These are phyloP conservation scores for Zymoseptoria tritici DNA, from an alignment of 2,329 filamentous ascomycete species.

Conservation along the genomic window DNA sequence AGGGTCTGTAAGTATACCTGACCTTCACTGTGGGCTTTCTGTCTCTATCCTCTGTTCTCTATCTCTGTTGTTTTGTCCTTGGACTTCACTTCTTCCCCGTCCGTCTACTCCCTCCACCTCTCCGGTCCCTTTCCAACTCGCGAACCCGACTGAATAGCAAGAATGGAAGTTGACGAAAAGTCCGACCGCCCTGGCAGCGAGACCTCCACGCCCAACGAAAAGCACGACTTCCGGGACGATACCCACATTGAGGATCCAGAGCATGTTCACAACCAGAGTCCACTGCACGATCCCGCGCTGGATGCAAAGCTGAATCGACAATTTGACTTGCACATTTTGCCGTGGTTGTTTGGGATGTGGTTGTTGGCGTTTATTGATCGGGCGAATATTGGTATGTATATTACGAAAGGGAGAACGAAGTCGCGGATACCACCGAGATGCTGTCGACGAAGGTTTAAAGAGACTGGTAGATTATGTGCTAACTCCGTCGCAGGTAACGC, in stretches of 20 bases:
- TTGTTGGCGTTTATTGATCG: conserved; percentile 41
- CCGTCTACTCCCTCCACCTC: background rate
- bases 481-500: conserved; percentile 30
- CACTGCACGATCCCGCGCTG: background rate
- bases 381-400: conserved; percentile 18
- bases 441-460: background rate
- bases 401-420: background rate
- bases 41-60: background rate
- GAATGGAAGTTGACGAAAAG: background rate
- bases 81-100: background rate
- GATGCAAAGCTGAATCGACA: conserved; percentile 8
- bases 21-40: background rate
- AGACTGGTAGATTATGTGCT: conserved; percentile 14
- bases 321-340: conserved; percentile 37
- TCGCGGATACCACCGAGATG: too few relatives aligned
- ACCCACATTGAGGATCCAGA: background rate
- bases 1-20: background rate
- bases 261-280: background rate
- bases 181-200: background rate
- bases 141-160: background rate
- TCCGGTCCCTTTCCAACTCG: background rate
- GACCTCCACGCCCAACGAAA: background rate
- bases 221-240: background rate
- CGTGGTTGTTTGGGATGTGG: conserved; percentile 40
- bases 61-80: background rate